Base-by-base conservation (phyloP, 2,329 filamentous ascomycete species). In the Hypomyces rosellus region DNA sequence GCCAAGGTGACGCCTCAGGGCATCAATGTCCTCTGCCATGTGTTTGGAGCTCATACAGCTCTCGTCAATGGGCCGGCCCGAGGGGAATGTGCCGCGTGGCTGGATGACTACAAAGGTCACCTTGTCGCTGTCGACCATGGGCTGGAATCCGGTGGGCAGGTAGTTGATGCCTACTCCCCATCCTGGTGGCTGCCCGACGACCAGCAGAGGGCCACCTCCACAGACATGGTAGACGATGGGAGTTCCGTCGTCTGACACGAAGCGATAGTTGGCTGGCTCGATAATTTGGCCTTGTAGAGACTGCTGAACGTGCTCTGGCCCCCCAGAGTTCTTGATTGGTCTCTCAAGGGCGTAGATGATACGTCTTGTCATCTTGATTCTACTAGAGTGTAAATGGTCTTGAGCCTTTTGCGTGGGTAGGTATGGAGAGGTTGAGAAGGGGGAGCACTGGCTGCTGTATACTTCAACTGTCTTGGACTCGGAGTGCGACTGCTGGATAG, bases 111-210 rank as follows among this genome's bases (percentile, higher is more conserved):
- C 20, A 30, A 50, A 22, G 11, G 43, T 50, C 15, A 46, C 18
- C 12, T 40, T 14, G 18, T 34, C 42, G 43, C 22, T 41, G 30
- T 39, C 48, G 14, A 41, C 36, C n/a, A 50, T 7, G 4, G 36
- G 48, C 22, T 33, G 16, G 16, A 50, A 20, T 14, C 15, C 18
- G 36, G 42, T 46, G 14, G 34, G 42, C 14, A 50, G 20, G 33
- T 50, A 46, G 48, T 50, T 50, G 34, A 50, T 46, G 34, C 48
- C 48, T 5, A 40, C 18, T 34, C 48, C 48, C 48, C 48, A 50
- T 13, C 48, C 48, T 4, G 48, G 43, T 5, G 34, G 13, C 14
- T 20, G 9, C 36, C 5, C 48, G 34, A 50, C 16, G 34, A 50
- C 13, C 13, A 50, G 43, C 25, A 16, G 38, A 16, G 42, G 34